Conservation (phyloP, 441 rosid species). For the Jatropha podagrica region DNA sequence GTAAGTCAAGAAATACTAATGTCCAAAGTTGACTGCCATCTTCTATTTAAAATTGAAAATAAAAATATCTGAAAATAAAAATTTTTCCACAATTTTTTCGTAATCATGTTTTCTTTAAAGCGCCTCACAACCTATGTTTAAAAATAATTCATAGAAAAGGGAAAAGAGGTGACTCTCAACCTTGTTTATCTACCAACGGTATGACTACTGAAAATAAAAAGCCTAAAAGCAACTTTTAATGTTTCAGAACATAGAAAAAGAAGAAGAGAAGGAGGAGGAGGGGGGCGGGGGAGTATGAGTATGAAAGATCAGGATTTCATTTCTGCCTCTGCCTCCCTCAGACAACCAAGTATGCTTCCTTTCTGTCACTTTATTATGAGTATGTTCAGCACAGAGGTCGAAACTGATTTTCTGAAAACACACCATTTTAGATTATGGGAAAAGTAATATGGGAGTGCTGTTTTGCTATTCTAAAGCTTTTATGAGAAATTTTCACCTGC, state of each 20-base stretch:
- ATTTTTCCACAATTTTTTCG: background rate
- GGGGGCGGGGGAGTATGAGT: background rate
- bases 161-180: no score
- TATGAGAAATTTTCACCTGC: no score
- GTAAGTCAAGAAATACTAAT: background rate
- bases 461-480: no score
- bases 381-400: no score
- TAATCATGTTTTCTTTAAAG: background rate
- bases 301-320: background rate
- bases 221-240: background rate
- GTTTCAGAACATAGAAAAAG: background rate
- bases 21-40: background rate
- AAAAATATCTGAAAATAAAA: background rate
- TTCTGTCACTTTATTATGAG: background rate
- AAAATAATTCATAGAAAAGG: background rate
- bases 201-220: background rate
- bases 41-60: background rate
- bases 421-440: no score
- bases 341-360: background rate
- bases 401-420: no score
- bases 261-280: background rate
- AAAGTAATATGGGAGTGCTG: no score
- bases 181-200: background rate
- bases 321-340: background rate
- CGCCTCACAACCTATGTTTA: background rate